These are phyloP conservation scores for Kwoniella sp. DNA, from an alignment of 768 basidiomycete species.

Conservation along the genomic window DNA sequence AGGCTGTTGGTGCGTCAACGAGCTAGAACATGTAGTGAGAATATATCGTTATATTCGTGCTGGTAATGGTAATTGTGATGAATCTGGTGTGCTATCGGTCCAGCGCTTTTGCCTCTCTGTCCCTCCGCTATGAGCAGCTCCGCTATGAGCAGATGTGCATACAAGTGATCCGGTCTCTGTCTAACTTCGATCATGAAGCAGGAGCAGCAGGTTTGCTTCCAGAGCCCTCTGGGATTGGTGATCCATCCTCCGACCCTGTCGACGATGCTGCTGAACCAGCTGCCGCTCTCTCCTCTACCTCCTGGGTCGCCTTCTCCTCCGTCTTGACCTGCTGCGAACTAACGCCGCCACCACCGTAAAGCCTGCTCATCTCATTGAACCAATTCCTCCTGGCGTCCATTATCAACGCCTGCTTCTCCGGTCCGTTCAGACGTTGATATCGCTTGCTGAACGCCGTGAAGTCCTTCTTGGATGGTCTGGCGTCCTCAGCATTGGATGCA, in stretches of 20 bases:
- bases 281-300: constrained; percentile 22
- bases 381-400: constrained; percentile 48
- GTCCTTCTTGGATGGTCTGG: constrained; percentile 18
- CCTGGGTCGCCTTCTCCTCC: constrained; percentile 21
- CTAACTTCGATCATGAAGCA: not conserved
- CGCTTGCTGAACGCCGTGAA: constrained; percentile 34
- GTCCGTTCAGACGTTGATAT: constrained; percentile 32
- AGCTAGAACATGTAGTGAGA: constrained; percentile 32
- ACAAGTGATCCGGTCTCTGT: not conserved
- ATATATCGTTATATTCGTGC: not conserved
- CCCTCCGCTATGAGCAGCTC: too few relatives aligned
- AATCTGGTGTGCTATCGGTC: not conserved
- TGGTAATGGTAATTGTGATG: not conserved
- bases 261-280: not conserved
- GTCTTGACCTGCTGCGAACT: not conserved
- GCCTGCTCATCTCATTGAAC: constrained; percentile 39
- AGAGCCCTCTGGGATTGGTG: not conserved
- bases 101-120: not conserved
- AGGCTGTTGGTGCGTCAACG: constrained; percentile 56
- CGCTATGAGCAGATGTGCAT: not conserved
- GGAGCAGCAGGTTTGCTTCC: not conserved
- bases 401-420: constrained; percentile 42
- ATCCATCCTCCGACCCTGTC: not conserved
- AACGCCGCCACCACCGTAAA: constrained; percentile 19
- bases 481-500: not conserved